Evolutionary conservation across 2,329 filamentous ascomycete genomes (phyloP), one percentile per base, ranked within the genome.

Genomic region (Neofusicoccum umdonicola): DNA sequence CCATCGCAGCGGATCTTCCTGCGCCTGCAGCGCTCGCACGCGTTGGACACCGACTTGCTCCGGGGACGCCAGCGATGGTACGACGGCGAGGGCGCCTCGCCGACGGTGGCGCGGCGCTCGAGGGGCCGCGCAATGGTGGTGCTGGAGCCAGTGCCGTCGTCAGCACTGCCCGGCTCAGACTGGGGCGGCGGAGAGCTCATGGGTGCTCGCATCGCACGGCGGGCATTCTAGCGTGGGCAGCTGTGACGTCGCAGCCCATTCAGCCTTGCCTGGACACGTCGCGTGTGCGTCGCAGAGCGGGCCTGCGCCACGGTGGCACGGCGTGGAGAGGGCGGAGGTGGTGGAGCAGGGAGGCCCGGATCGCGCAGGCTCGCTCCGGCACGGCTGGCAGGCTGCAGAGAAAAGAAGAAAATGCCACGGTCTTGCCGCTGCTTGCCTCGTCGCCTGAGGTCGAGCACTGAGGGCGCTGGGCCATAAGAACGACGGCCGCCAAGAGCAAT

Each of bases 1-100:
- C 75, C 75, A 57, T 77, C 75, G 61, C 75, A 77, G 39, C 72
- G 69, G 22, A 77, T 77, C 67, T 77, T 77, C 62, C 75, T 67
- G 35, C 75, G 68, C 34, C 75, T 69, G 66, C 75, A 77, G 19
- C 75, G 67, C 66, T 77, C 75, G 65, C 75, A 77, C 15, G 75
- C 75, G 64, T 77, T 77, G 47, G 74, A 75, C 9, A 77, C 75
- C 6, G 74, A 76, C 68, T 77, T 77, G 39, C 73, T 66, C 31
- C 75, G 65, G 1, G 75, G 72, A 39, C 75, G 73, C 75, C 75
- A 77, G 3, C 56, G 56, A 6, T 60, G 42, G 1, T 12, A 35
- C 5, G 56, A 37, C 12, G 56, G 12, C 7, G 54, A 58, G 2
- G 54, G 37, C 27, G 54, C 3, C 15, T 60, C 56, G 27, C 56